These are phyloP conservation scores for Trichophyton schoenleinii DNA, from an alignment of 2,329 filamentous ascomycete genomes.

Conservation along the genomic window DNA sequence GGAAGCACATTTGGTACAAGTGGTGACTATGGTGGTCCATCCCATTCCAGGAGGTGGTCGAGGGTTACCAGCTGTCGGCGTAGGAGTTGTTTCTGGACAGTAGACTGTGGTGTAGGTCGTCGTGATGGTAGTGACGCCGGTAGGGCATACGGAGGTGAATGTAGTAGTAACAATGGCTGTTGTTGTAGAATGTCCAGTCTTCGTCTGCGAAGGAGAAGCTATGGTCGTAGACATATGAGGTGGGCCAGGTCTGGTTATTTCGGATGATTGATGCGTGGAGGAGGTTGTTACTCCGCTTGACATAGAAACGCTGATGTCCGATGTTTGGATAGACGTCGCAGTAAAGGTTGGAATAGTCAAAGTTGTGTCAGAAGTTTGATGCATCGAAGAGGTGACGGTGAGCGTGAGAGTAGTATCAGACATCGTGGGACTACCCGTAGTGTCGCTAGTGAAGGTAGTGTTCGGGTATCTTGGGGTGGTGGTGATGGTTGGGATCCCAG, in stretches of 20 bases:
- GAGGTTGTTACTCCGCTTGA: neutral
- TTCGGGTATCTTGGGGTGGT: neutral
- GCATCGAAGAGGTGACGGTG: neutral
- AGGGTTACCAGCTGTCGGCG: too few species aligned
- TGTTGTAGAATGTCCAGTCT: slow-evolving; percentile 14
- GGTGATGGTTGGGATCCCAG: neutral
- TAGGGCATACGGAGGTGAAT: slow-evolving; percentile 32
- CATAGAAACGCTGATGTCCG: too few species aligned
- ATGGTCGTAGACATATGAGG: slow-evolving; percentile 10
- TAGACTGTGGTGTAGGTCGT: slow-evolving; percentile 28
- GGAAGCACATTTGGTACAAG: too few species aligned
- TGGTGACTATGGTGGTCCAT: too few species aligned
- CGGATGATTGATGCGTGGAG: neutral
- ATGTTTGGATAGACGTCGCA: too few species aligned
- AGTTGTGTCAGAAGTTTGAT: too few species aligned
- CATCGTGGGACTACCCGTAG: neutral
- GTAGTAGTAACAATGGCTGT: slow-evolving; percentile 30
- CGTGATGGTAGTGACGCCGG: slow-evolving; percentile 31
- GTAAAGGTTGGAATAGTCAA: too few species aligned
- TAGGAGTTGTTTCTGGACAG: slow-evolving; percentile 20
- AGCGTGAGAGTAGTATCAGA: neutral
- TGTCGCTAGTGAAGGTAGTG: neutral
- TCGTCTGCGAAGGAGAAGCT: slow-evolving; percentile 3
- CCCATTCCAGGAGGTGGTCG: too few species aligned
- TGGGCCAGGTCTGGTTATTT: slow-evolving; percentile 7